These are phyloP conservation scores for Phytophthora sp. DNA, from an alignment of 352 stramenopile genomes.

Conservation along the genomic window DNA sequence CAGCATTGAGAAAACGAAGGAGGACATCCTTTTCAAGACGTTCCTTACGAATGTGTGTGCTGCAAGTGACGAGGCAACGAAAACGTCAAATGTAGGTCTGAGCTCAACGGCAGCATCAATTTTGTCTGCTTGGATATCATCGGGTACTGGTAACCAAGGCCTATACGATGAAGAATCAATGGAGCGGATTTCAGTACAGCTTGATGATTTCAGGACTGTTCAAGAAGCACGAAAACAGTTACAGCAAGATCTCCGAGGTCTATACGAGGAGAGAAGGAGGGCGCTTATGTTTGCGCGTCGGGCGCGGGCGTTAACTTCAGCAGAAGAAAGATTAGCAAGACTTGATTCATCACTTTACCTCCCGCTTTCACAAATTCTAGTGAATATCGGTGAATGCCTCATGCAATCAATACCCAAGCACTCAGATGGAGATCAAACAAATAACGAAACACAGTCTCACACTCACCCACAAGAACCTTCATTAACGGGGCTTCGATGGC, in stretches of 20 bases:
- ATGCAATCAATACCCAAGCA: background rate
- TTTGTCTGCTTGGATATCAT: slow-evolving; percentile 31
- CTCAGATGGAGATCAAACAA: no score
- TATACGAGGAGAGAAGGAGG: slow-evolving; percentile 9
- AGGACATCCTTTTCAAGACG: slow-evolving; percentile 18
- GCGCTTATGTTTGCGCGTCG: slow-evolving; percentile 27
- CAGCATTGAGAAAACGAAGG: slow-evolving; percentile 18
- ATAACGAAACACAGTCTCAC: no score
- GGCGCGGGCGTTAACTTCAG: slow-evolving; percentile 21
- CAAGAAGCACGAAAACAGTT: slow-evolving; percentile 20
- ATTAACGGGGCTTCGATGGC: background rate
- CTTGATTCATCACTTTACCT: slow-evolving; percentile 16
- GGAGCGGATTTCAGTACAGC: slow-evolving; percentile 34
- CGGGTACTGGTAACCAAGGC: slow-evolving; percentile 13
- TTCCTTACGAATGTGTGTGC: slow-evolving; percentile 24
- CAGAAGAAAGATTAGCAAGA: slow-evolving; percentile 26
- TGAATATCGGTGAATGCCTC: slow-evolving; percentile 17
- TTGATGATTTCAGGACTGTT: slow-evolving; percentile 31
- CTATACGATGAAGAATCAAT: slow-evolving; percentile 36
- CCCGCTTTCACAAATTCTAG: slow-evolving; percentile 18
- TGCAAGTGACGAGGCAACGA: slow-evolving; percentile 21
- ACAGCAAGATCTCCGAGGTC: slow-evolving; percentile 8
- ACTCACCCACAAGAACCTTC: background rate
- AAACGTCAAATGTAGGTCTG: slow-evolving; percentile 6
- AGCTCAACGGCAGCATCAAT: slow-evolving; percentile 13